phyloP scores from a whole-genome alignment of 2,329 filamentous ascomycete species.

The Penicillium glabrum region DNA sequence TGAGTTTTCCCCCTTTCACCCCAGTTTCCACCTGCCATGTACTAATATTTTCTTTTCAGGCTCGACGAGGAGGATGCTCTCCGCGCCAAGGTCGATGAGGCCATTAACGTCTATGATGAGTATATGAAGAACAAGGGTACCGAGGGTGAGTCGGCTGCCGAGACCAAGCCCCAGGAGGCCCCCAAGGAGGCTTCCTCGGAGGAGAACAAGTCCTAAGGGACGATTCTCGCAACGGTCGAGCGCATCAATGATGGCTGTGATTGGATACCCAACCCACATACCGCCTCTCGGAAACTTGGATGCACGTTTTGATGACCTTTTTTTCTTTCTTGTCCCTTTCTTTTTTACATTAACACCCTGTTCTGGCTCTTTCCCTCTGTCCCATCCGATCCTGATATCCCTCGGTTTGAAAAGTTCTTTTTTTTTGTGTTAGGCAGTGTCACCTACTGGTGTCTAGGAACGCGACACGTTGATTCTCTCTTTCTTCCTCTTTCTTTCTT shows the following conservation, averaged over 20 bases:
- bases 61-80: constrained; percentile 88
- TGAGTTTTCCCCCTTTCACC: constrained; percentile 57
- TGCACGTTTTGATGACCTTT: constrained; percentile 38
- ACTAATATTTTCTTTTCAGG: constrained; percentile 49
- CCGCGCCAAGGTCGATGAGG: constrained; percentile 94
- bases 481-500: constrained; percentile 4
- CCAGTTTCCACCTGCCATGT: not conserved
- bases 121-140: constrained; percentile 84
- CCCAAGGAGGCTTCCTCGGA: constrained; percentile 44
- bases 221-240: constrained; percentile 22
- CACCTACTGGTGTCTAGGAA: constrained; percentile 34
- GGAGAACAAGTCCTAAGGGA: constrained; percentile 42
- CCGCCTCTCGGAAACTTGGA: constrained; percentile 31
- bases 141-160: constrained; percentile 41
- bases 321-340: constrained; percentile 25
- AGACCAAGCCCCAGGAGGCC: constrained; percentile 47
- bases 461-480: constrained; percentile 27
- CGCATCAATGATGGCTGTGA: constrained; percentile 10
- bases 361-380: constrained; percentile 22
- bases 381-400: constrained; percentile 42
- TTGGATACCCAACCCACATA: constrained; percentile 7
- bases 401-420: constrained; percentile 41
- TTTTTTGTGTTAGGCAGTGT: constrained; percentile 35
- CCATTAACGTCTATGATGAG: constrained; percentile 95
- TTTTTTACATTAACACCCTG: constrained; percentile 23